Evolutionary conservation across 2,329 filamentous ascomycete genomes (phyloP).

Genomic region (Coleophoma eucalyptorum): DNA sequence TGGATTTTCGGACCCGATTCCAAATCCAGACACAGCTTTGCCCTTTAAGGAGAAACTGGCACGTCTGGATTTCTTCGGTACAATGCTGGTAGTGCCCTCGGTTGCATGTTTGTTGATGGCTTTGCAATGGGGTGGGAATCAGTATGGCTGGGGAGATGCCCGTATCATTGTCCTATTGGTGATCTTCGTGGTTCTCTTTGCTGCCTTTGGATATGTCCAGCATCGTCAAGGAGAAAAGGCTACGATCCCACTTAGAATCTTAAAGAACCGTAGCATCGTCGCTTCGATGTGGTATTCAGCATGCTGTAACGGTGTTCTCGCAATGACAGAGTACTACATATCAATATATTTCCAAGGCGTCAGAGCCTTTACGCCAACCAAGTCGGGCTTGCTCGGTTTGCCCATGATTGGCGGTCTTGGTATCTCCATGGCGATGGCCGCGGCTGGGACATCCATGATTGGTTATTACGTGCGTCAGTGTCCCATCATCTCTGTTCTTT

Average conservation of each 20-base stretch:
- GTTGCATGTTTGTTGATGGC: slow-evolving; percentile 27
- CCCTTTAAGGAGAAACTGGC: slow-evolving; percentile 27
- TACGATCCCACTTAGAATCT: slow-evolving; percentile 31
- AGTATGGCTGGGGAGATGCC: slow-evolving; percentile 27
- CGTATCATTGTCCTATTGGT: slow-evolving; percentile 25
- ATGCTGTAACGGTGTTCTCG: slow-evolving; percentile 26
- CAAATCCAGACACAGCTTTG: slow-evolving; percentile 23
- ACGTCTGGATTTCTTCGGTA: slow-evolving; percentile 20
- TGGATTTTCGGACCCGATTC: slow-evolving; percentile 28
- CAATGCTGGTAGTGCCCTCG: slow-evolving; percentile 4
- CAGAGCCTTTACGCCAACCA: slow-evolving; percentile 31
- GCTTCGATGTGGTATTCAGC: slow-evolving; percentile 15
- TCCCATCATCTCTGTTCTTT: too few relatives aligned
- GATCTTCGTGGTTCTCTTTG: slow-evolving; percentile 18
- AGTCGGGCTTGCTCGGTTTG: slow-evolving; percentile 35
- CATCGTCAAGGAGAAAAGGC: slow-evolving; percentile 19
- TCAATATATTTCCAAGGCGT: slow-evolving; percentile 43
- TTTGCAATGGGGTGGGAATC: slow-evolving; percentile 29
- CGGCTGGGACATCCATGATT: slow-evolving; percentile 18
- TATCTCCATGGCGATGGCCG: slow-evolving; percentile 4
- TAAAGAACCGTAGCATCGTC: slow-evolving; percentile 27
- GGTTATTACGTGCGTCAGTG: slow-evolving; percentile 50
- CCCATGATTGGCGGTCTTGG: slow-evolving; percentile 22
- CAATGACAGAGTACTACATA: slow-evolving; percentile 30
- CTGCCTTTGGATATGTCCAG: slow-evolving; percentile 19